A percentile compares a stretch with the other conserved stretches of the same genome.
These are phyloP conservation scores for Sporothrix curviconia DNA, from an alignment of 2,329 filamentous ascomycete genomes.

Conservation along the genomic window DNA sequence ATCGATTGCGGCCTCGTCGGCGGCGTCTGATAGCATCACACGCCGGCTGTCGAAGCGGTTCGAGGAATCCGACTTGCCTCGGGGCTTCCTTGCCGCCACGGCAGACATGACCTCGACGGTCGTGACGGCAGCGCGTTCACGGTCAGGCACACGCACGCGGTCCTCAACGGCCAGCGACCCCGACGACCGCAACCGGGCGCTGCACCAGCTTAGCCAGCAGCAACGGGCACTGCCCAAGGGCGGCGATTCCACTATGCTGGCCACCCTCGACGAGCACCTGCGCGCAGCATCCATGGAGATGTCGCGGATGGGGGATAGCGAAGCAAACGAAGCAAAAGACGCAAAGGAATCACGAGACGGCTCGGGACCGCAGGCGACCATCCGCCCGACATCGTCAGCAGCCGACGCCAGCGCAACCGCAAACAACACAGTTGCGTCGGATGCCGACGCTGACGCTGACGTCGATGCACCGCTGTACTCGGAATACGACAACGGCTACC, in stretches of 20 bases:
- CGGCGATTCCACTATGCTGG: slow-evolving; percentile 1
- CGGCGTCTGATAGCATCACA: slow-evolving; percentile 6
- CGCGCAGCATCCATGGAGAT: no score
- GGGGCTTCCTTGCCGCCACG: slow-evolving; percentile 43
- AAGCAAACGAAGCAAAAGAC: background rate
- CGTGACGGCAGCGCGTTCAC: slow-evolving; percentile 18
- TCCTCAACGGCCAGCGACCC: slow-evolving; percentile 12
- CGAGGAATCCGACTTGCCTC: slow-evolving; percentile 39
- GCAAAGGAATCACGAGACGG: background rate
- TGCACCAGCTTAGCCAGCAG: no score
- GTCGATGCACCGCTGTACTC: slow-evolving; percentile 15
- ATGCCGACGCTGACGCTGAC: background rate
- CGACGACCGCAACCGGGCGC: background rate
- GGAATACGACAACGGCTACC: slow-evolving; percentile 56
- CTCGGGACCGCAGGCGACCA: background rate
- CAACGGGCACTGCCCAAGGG: background rate
- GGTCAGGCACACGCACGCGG: slow-evolving; percentile 13
- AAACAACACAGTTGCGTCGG: background rate
- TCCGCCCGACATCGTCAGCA: slow-evolving; percentile 3
- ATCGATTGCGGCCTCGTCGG: slow-evolving; percentile 16
- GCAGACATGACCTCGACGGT: slow-evolving; percentile 39
- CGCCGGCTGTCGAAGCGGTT: slow-evolving; percentile 28
- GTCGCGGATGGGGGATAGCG: no score
- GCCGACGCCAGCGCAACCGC: background rate
- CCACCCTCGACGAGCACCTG: slow-evolving; percentile 12